phyloP scores from a whole-genome alignment of 345 rosid genomes.

The thale cress (Arabidopsis thaliana) region TAIR10.1 NC_003071.7:11957501-11958000 shows the following conservation, averaged over 20 bases:
- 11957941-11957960: neutral
- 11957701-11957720: conserved; percentile 85
- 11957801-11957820: conserved; percentile 98
- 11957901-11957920: conserved; percentile 99
- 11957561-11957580: conserved; percentile 98
- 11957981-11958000: neutral
- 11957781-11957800: conserved; percentile 13
- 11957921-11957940: conserved; percentile 45
- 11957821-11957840: conserved; percentile 99
- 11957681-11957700: conserved; percentile 96
- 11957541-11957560: conserved; percentile 99
- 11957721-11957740: neutral
- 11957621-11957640: conserved; percentile 99
- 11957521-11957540: conserved; percentile 45
- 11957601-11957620: conserved; percentile 90
- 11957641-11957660: conserved; percentile 96
- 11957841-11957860: conserved; percentile 99
- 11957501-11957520: neutral
- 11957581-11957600: conserved; percentile 95
- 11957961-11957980: conserved; percentile 21
- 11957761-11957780: conserved; percentile 4
- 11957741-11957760: conserved; percentile 6
- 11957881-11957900: conserved; percentile 97
- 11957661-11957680: conserved; percentile 96
- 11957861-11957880: conserved; percentile 97